Evolutionary conservation across 1,284 basidiomycete species (phyloP).

Genomic region (Austroboletus novae-zelandiae): DNA sequence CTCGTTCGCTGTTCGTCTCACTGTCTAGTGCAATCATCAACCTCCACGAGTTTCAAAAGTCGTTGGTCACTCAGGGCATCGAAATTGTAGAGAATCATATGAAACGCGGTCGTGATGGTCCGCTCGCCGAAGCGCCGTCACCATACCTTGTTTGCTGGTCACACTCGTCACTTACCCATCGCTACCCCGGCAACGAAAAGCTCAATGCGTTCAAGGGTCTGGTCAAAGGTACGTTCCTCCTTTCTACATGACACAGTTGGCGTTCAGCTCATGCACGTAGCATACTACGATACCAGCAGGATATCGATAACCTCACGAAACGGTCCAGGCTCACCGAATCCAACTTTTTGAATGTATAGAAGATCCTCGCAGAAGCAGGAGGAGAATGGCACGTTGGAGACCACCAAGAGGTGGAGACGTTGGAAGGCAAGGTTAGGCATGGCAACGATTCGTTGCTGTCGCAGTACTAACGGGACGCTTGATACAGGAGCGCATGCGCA

Average conservation of each 20-base stretch:
- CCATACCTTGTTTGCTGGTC: conserved; percentile 6
- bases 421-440: conserved; percentile 75
- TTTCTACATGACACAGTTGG: not conserved
- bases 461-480: conserved; percentile 1
- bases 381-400: conserved; percentile 43
- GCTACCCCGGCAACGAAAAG: conserved; percentile 73
- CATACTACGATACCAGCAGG: conserved; percentile 95
- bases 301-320: conserved; percentile 94
- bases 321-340: conserved; percentile 90
- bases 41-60: conserved; percentile 88
- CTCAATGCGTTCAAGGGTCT: conserved; percentile 81
- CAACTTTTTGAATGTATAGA: conserved; percentile 92
- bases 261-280: conserved; percentile 36
- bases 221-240: conserved; percentile 62
- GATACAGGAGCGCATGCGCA: conserved; percentile 81
- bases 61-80: conserved; percentile 84
- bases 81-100: conserved; percentile 97
- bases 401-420: conserved; percentile 67
- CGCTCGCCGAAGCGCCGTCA: conserved; percentile 74
- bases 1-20: too few relatives aligned
- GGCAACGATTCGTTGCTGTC: not conserved
- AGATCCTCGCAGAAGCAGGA: conserved; percentile 81
- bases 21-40: conserved; percentile 73
- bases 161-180: not conserved
- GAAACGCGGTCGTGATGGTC: conserved; percentile 92